Base-by-base conservation (phyloP, 345 rosid genomes). In the Eucalyptus dawsonii region DNA sequence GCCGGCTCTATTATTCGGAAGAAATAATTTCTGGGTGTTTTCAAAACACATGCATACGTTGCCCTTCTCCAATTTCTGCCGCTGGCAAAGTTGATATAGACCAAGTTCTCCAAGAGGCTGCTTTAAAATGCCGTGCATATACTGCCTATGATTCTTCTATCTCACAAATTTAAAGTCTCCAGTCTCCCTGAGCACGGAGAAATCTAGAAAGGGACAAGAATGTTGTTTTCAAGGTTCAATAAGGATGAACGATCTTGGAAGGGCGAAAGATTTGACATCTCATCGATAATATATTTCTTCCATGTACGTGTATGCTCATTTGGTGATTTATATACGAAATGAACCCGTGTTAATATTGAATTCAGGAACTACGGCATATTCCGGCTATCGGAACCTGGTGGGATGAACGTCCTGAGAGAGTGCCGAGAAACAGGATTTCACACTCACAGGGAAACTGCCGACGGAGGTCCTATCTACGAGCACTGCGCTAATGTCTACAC, bases 391-490 rank as follows among this genome's bases (percentile, higher is more conserved):
- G 93, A 96, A 42, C 98, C 97, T 3, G 93, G 93, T 91, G 99
- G 99, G 88, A 95, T 97, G 99, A 91, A 86, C 51, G 89, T 96
- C 47, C 88, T 97, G 87, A 94, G 92, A 91, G 95, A 92, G 87
- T 96, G 98, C 92, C 91, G 92, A 19, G 98, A 95, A 92, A 88
- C 88, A 16, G 97, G 97, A 88, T 97, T 97, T 90, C 99, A 97
- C 91, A 88, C 89, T 54, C 99, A 97, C 90, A 62, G 90, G n/a
- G 99, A 96, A 91, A 92, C 97, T 69, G 92, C 90, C n/a, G 95
- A 95, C 65, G 99, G 99, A 86, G 91, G 91, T 92, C 95, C 94
- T 21, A 88, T 97, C 62, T 96, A 95, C 34, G 94, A 96, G 89
- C 93, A 93, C 88, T 96, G 99, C 93, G 91, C 94, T 65, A 95